A percentile compares a stretch with the other conserved stretches of the same genome.
Evolutionary conservation across 345 rosid species (phyloP).

Genomic region (Acer saccharum): DNA sequence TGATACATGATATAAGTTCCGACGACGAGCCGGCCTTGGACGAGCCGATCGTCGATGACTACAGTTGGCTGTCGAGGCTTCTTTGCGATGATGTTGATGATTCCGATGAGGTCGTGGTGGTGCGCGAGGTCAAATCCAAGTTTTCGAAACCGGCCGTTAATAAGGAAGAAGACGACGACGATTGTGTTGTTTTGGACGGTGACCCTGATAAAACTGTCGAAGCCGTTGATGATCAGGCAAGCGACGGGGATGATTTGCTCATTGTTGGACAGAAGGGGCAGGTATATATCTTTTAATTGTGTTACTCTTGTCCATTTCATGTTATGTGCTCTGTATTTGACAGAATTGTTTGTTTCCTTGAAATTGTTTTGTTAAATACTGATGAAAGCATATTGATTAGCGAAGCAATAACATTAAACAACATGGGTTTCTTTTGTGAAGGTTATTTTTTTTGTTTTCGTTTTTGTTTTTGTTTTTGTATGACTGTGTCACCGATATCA

Average conservation of each 20-base stretch:
- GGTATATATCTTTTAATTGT: slow-evolving; percentile 21
- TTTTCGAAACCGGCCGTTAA: slow-evolving; percentile 15
- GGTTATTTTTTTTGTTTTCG: too few relatives aligned
- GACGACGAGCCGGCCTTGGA: slow-evolving; percentile 49
- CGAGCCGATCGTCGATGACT: slow-evolving; percentile 29
- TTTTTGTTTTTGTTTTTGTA: too few relatives aligned
- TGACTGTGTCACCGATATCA: too few relatives aligned
- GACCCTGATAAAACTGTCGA: slow-evolving; percentile 55
- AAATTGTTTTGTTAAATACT: background rate
- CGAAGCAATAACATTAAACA: background rate
- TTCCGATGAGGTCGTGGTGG: slow-evolving; percentile 52
- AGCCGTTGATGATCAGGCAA: slow-evolving; percentile 13
- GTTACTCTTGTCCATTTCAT: background rate
- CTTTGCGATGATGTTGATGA: slow-evolving; percentile 25
- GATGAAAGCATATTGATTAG: background rate
- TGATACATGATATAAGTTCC: slow-evolving; percentile 56
- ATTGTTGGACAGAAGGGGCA: slow-evolving; percentile 53
- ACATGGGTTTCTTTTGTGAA: background rate
- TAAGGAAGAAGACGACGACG: slow-evolving; percentile 50
- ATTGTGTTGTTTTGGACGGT: slow-evolving; percentile 58
- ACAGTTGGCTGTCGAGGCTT: slow-evolving; percentile 42
- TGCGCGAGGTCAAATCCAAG: slow-evolving; percentile 48
- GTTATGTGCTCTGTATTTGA: background rate
- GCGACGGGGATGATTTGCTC: slow-evolving; percentile 48
- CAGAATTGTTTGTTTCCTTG: background rate